A percentile compares a stretch with the other conserved stretches of the same genome.
These are phyloP conservation scores for Hyphopichia burtonii DNA, from an alignment of 1,139 yeast species.

Conservation along the genomic window DNA sequence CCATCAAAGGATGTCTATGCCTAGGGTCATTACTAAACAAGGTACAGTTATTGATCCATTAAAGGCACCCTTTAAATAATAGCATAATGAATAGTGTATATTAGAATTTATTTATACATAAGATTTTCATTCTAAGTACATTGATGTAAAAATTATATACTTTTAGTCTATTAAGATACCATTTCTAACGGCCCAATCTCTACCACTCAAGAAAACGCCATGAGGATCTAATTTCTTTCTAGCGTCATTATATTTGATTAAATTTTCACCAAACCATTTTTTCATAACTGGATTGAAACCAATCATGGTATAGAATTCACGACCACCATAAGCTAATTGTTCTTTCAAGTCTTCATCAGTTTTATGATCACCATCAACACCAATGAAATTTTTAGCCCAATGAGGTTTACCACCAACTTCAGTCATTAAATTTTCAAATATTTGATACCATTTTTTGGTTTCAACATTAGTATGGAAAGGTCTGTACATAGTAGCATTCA, in stretches of 20 bases:
- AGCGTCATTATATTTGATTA: conserved; percentile 56
- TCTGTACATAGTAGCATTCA: conserved; percentile 94
- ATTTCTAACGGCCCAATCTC: conserved; percentile 76
- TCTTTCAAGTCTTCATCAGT: conserved; percentile 36
- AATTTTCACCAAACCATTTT: conserved; percentile 80
- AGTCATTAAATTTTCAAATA: conserved; percentile 75
- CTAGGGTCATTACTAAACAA: conserved; percentile 80
- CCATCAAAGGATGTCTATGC: conserved; percentile 86
- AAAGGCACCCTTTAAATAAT: conserved; percentile 61
- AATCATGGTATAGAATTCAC: conserved; percentile 70
- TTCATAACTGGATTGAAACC: conserved; percentile 70
- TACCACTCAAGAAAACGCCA: conserved; percentile 76
- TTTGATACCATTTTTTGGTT: conserved; percentile 76
- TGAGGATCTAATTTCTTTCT: conserved; percentile 74
- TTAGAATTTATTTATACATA: conserved; percentile 1
- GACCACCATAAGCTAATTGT: conserved; percentile 43
- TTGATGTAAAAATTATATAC: too few species aligned
- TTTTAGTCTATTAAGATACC: conserved; percentile 51
- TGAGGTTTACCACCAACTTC: conserved; percentile 92
- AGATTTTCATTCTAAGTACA: too few species aligned
- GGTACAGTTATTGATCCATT: conserved; percentile 91
- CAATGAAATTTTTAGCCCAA: conserved; percentile 98
- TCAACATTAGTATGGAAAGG: conserved; percentile 80
- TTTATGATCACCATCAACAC: conserved; percentile 46
- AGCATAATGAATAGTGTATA: background rate